phyloP scores from a whole-genome alignment of 306 rosid species.

The Crotalaria pallida region DNA sequence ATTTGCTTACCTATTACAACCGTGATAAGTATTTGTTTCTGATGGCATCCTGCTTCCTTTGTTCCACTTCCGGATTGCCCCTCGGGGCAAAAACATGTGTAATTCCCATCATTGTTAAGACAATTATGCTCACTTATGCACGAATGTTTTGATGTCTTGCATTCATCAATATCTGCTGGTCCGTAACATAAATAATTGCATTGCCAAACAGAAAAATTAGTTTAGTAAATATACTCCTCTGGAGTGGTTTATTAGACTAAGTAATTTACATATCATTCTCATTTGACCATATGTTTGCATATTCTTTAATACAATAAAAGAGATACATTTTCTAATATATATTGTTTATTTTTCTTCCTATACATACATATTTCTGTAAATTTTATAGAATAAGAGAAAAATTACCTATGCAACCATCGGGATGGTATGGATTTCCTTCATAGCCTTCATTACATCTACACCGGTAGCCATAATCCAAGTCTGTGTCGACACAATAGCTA shows the following conservation, averaged over 20 bases:
- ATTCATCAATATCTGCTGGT: not conserved
- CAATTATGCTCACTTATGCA: not conserved
- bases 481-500: not conserved
- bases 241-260: too few relatives aligned
- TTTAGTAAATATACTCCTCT: too few relatives aligned
- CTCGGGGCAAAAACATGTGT: not conserved
- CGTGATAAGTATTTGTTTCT: not conserved
- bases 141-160: not conserved
- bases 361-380: too few relatives aligned
- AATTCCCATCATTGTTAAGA: not conserved
- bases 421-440: not conserved
- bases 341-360: too few relatives aligned
- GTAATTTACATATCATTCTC: too few relatives aligned
- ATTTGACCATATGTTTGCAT: too few relatives aligned
- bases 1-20: not conserved
- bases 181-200: not conserved
- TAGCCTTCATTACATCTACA: not conserved
- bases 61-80: not conserved
- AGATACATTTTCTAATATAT: too few relatives aligned
- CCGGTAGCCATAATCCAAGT: not conserved
- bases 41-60: not conserved
- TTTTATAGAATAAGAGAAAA: too few relatives aligned
- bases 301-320: too few relatives aligned
- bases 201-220: not conserved
- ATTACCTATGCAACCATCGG: not conserved